phyloP scores from a whole-genome alignment of 805 yeast genomes.

The Cyberlindnera galapagoensis region DNA sequence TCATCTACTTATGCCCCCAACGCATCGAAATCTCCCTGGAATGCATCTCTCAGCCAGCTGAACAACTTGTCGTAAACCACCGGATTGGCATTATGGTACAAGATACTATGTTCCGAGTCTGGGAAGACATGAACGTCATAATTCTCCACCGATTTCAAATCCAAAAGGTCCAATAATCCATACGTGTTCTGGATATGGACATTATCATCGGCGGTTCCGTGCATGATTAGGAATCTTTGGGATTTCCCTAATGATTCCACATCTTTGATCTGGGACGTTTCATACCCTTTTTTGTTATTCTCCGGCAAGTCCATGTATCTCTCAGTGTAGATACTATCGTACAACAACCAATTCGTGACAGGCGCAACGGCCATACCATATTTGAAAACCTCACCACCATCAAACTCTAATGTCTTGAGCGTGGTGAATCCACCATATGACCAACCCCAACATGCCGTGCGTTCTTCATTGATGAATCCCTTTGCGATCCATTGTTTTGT shows the following conservation, averaged over 20 bases:
- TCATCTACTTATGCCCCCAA: slow-evolving; percentile 11
- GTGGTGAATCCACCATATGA: slow-evolving; percentile 95
- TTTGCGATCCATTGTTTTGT: slow-evolving; percentile 49
- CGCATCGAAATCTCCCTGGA: slow-evolving; percentile 39
- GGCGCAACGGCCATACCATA: slow-evolving; percentile 98
- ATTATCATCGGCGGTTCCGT: slow-evolving; percentile 96
- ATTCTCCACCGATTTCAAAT: slow-evolving; percentile 67
- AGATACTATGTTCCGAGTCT: slow-evolving; percentile 70
- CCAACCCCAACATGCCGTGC: slow-evolving; percentile 96
- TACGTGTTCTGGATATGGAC: slow-evolving; percentile 92
- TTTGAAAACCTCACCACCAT: slow-evolving; percentile 64
- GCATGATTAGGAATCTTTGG: slow-evolving; percentile 80
- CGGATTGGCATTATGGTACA: slow-evolving; percentile 63
- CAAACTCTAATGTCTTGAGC: slow-evolving; percentile 79
- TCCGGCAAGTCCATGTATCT: slow-evolving; percentile 85
- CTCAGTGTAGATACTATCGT: slow-evolving; percentile 93
- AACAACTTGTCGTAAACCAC: slow-evolving; percentile 64
- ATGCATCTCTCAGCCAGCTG: slow-evolving; percentile 61
- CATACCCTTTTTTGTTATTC: slow-evolving; percentile 60
- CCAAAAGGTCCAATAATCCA: slow-evolving; percentile 67
- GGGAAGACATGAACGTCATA: slow-evolving; percentile 77
- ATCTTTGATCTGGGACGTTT: slow-evolving; percentile 47
- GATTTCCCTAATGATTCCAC: slow-evolving; percentile 47
- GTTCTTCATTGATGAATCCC: slow-evolving; percentile 53
- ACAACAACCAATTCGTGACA: slow-evolving; percentile 88